A percentile compares a stretch with the other conserved stretches of the same genome.
Conservation (phyloP, 192 early-diverging fungal genomes). For the Backusella westeae region DNA sequence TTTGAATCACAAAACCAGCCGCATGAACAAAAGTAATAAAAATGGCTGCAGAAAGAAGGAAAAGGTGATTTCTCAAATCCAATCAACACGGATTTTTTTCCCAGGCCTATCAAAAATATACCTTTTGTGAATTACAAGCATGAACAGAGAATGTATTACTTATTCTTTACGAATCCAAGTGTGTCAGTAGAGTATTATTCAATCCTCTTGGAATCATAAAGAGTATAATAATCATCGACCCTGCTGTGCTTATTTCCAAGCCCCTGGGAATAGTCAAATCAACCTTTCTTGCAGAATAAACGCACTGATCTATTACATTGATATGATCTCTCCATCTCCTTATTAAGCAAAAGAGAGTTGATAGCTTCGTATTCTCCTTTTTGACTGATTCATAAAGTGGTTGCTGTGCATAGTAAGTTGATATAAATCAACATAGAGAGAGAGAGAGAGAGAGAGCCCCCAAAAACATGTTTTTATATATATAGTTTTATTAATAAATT, state of each 20-base stretch:
- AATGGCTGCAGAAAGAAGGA: conserved; percentile 1
- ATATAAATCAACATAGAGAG: background rate
- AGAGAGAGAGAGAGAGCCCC: background rate
- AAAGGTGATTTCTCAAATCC: background rate
- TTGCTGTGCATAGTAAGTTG: background rate
- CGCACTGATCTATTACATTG: background rate
- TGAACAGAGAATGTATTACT: no score
- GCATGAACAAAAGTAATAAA: background rate
- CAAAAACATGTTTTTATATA: background rate
- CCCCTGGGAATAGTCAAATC: background rate
- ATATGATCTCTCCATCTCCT: background rate
- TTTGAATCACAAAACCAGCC: background rate
- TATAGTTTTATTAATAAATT: conserved; percentile 1
- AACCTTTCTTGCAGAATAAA: background rate
- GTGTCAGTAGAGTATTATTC: no score
- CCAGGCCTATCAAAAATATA: background rate
- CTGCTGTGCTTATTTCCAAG: background rate
- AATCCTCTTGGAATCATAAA: no score
- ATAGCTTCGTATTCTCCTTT: background rate
- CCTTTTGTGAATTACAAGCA: no score
- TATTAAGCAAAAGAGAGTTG: background rate
- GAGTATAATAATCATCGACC: no score
- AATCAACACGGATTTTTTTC: background rate
- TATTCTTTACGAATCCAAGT: no score
- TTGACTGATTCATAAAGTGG: background rate